Conservation (phyloP, 164 flowering plant species). For the Paratinospora sagittata region DNA sequence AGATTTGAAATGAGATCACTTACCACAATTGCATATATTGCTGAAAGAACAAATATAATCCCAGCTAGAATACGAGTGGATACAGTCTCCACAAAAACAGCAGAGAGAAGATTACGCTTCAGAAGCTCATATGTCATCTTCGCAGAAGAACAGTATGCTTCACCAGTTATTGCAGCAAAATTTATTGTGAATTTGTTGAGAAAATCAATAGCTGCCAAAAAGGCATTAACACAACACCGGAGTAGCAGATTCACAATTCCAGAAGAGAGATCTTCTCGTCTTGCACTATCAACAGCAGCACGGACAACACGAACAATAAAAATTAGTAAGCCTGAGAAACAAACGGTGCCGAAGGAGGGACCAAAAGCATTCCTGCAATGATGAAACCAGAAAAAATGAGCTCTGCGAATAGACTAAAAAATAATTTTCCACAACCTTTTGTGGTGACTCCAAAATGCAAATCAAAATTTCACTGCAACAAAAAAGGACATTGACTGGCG, state of each 20-base stretch:
- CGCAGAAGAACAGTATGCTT: constrained; percentile 70
- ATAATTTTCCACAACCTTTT: too few species aligned
- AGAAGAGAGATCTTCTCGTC: constrained; percentile 42
- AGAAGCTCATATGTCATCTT: constrained; percentile 81
- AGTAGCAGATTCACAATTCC: constrained; percentile 56
- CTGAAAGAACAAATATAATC: constrained; percentile 56
- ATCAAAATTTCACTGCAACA: too few species aligned
- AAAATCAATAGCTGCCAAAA: constrained; percentile 59
- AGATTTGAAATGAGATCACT: constrained; percentile 16
- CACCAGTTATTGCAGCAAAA: constrained; percentile 85
- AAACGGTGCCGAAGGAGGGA: constrained; percentile 70
- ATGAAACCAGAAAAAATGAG: constrained; percentile 5
- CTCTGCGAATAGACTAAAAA: neutral
- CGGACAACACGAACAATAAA: constrained; percentile 58
- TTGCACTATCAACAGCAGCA: constrained; percentile 61
- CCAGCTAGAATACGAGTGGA: constrained; percentile 66
- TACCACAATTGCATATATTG: constrained; percentile 63
- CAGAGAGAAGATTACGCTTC: constrained; percentile 70
- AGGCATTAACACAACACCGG: constrained; percentile 56
- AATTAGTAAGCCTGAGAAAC: constrained; percentile 67
- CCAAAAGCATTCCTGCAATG: constrained; percentile 71
- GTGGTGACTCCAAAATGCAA: too few species aligned
- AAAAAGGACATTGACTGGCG: too few species aligned
- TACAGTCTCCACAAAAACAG: constrained; percentile 75
- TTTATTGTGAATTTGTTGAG: constrained; percentile 77